Conservation (phyloP, 116 monocot genomes). For the Zostera marina region DNA sequence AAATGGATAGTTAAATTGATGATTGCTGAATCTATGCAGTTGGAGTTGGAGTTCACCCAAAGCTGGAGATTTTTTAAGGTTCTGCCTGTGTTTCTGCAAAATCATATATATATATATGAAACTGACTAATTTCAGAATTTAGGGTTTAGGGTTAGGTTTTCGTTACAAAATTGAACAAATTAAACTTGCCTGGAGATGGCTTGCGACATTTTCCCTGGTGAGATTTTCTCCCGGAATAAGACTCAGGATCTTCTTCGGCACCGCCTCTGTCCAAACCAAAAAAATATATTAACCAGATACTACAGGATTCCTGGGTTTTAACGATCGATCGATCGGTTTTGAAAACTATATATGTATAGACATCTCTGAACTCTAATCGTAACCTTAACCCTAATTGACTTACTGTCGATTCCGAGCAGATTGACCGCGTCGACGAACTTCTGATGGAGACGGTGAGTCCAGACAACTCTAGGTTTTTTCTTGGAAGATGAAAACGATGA, state of each 20-base stretch:
- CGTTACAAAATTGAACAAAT: background rate
- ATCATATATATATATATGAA: no score
- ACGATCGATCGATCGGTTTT: background rate
- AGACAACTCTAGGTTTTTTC: constrained; percentile 83
- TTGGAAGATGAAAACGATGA: constrained; percentile 13
- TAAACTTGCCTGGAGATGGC: constrained; percentile 69
- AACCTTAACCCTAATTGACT: constrained; percentile 3
- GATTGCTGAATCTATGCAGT: constrained; percentile 37
- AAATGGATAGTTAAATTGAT: constrained; percentile 26
- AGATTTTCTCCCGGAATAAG: constrained; percentile 65
- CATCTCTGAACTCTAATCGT: background rate
- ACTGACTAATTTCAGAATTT: no score
- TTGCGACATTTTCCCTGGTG: constrained; percentile 83
- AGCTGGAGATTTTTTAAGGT: constrained; percentile 63
- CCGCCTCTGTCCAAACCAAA: constrained; percentile 33
- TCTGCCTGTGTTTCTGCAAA: constrained; percentile 81
- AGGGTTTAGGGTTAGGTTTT: background rate
- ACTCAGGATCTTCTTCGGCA: constrained; percentile 72
- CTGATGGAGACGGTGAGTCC: constrained; percentile 54
- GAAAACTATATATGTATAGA: no score
- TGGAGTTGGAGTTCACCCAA: no score
- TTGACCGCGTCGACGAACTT: constrained; percentile 71
- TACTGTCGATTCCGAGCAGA: constrained; percentile 64
- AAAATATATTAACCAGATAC: no score
- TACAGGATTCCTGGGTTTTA: no score